These are phyloP conservation scores for Triticum timopheevii DNA, from an alignment of 176 grass and related monocot genomes.

Conservation along the genomic window DNA sequence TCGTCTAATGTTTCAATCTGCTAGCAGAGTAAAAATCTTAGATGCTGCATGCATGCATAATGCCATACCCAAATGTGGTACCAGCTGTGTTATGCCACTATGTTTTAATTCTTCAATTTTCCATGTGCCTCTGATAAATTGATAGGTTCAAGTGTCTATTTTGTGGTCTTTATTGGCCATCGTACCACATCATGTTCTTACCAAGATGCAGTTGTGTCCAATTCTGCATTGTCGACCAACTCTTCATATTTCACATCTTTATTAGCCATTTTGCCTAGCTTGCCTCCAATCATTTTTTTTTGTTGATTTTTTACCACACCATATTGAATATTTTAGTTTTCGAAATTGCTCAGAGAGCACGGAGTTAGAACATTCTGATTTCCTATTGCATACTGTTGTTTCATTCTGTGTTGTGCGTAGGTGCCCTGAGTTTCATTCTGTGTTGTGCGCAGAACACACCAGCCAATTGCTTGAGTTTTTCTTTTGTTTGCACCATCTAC, in stretches of 20 bases:
- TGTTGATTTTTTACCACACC: constrained; percentile 7
- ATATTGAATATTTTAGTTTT: constrained; percentile 8
- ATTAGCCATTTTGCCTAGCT: background rate
- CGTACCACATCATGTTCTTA: background rate
- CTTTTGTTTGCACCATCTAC: background rate
- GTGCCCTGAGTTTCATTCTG: background rate
- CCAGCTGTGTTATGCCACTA: background rate
- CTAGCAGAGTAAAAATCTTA: constrained; percentile 17
- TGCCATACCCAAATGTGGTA: constrained; percentile 5
- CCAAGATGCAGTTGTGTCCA: background rate
- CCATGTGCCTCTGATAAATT: background rate
- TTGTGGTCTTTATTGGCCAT: background rate
- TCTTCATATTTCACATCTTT: constrained; percentile 18
- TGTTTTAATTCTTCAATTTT: background rate
- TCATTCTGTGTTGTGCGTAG: background rate
- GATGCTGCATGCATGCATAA: background rate
- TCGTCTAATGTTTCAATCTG: constrained; percentile 23
- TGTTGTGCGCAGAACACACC: background rate
- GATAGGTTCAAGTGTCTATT: background rate
- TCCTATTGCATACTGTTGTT: background rate
- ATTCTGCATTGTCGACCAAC: background rate
- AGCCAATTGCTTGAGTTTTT: background rate
- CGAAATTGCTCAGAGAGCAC: background rate
- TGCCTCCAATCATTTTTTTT: background rate
- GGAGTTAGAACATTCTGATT: background rate